Base-by-base conservation (phyloP, 805 yeast genomes). In the Clavispora fructus region DNA sequence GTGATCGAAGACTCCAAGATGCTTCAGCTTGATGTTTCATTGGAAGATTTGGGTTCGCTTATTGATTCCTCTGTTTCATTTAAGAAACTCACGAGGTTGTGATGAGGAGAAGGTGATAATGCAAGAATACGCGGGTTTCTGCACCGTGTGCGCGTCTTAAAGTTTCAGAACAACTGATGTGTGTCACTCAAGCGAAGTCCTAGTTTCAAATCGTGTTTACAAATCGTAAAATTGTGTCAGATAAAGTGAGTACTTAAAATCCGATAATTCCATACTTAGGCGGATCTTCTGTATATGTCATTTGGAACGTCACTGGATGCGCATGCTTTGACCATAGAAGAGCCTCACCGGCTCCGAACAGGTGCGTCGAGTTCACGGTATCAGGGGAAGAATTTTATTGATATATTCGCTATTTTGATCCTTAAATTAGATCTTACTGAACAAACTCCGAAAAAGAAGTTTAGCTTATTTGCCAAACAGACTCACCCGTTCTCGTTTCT, bases 311-410 rank as follows among this genome's bases (percentile, higher is more conserved):
- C 19, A 7, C 35, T 4, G 5, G 16, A 23, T 29, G 28, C 29
- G 10, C 23, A 37, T 12, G 28, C 29, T 37, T 8, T 12, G 4
- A 16, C 37, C 4, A 33, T 33, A 11, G 37, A 16, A 6, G 13
- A 16, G 11, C 25, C 25, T 6, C 37, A 33, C 12, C 23, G 37
- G 4, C 37, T 33, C 16, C 37, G 37, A 33, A 33, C 25, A 33
- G 37, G 25, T 14, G 13, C 2, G 16, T n/a, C 37, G 2, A 7
- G 25, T 10, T 10, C 37, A 10, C 23, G 83, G 12, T 33, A 33
- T 26, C 77, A 71, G 55, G 74, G 69, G 41, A 73, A 74, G 39
- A 90, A 86, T 54, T 54, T 86, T 39, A 79, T 79, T 51, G 79
- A 78, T 30, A 75, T 86, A 0, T 88, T 65, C 58, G 73, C 87